phyloP scores from a whole-genome alignment of 169 alveolate species.

The Plasmodium berghei region DNA sequence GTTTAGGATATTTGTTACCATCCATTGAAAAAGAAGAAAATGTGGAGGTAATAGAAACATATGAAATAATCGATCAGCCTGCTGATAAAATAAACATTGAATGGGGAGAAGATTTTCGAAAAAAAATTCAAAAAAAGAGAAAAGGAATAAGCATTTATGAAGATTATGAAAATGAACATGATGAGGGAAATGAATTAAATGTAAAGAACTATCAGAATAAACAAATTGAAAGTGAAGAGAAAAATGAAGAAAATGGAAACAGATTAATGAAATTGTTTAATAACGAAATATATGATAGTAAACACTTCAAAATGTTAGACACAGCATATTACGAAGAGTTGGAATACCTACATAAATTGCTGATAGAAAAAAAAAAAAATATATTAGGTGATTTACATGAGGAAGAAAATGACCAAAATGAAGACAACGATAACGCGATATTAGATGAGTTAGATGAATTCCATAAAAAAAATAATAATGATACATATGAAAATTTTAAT shows the following conservation, averaged over 20 bases:
- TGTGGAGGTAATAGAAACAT: conserved; percentile 49
- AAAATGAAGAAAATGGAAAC: conserved; percentile 4
- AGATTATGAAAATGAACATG: conserved; percentile 1
- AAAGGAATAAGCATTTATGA: conserved; percentile 1
- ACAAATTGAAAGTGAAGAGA: conserved; percentile 4
- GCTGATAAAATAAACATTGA: conserved; percentile 5
- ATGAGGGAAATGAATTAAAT: conserved; percentile 2
- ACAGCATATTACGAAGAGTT: conserved; percentile 64
- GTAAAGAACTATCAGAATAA: background rate
- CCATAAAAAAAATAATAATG: conserved; percentile 32
- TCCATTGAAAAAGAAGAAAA: conserved; percentile 1
- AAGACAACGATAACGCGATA: conserved; percentile 21
- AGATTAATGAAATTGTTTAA: conserved; percentile 10
- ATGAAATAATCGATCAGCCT: conserved; percentile 43
- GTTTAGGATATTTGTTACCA: background rate
- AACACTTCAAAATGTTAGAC: conserved; percentile 25
- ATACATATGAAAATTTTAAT: conserved; percentile 21
- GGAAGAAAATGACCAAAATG: conserved; percentile 31
- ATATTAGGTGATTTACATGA: conserved; percentile 41
- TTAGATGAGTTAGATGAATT: conserved; percentile 54
- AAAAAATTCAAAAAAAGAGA: conserved; percentile 36
- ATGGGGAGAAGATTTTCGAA: conserved; percentile 32
- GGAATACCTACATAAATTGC: conserved; percentile 40
- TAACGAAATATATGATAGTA: conserved; percentile 20
- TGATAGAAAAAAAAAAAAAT: conserved; percentile 48